These are phyloP conservation scores for Cercospora brassicicola DNA, from an alignment of 2,329 filamentous ascomycete genomes.

Conservation along the genomic window DNA sequence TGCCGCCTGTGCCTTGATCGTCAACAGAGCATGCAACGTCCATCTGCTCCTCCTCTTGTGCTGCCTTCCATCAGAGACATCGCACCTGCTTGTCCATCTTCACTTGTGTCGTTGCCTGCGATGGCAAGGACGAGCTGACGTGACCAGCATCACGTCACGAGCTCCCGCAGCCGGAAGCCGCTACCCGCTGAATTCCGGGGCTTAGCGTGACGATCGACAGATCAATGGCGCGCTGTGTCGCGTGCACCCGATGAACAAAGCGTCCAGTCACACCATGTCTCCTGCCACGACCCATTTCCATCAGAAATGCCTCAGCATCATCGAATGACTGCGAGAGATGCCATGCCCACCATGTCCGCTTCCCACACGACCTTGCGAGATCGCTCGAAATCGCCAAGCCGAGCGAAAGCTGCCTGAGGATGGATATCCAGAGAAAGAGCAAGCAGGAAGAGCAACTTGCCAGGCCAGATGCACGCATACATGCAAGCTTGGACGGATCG, in stretches of 20 bases:
- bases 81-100: background rate
- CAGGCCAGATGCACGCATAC: background rate
- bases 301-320: background rate
- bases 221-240: conserved; percentile 8
- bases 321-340: background rate
- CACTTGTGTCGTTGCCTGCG: background rate
- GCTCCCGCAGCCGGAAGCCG: background rate
- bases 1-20: background rate
- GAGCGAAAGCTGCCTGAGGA: background rate
- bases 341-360: background rate
- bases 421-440: background rate
- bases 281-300: background rate
- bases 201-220: conserved; percentile 8
- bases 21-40: background rate
- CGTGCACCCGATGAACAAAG: background rate
- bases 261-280: background rate
- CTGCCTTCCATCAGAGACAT: background rate
- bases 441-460: background rate
- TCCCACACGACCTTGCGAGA: background rate
- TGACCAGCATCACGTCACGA: background rate
- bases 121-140: background rate
- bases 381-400: background rate
- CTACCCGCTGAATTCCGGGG: conserved; percentile 4
- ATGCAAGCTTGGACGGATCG: background rate
- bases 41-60: background rate